Base-by-base conservation (phyloP, 345 rosid genomes). In the Gossypioides kirkii region DNA sequence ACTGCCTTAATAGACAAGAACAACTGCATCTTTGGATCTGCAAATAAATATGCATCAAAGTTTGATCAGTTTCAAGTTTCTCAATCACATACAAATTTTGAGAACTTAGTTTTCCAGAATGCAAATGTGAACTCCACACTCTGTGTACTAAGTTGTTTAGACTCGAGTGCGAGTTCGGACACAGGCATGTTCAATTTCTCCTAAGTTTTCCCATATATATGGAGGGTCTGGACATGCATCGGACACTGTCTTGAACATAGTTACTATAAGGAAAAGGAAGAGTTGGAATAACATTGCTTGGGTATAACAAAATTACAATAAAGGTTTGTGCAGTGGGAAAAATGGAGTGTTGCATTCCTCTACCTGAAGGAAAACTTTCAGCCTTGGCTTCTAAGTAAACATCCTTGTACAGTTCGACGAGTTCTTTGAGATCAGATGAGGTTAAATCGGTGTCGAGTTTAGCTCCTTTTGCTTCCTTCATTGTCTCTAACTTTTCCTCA, bases 311-410 rank as follows among this genome's bases (percentile, higher is more conserved):
- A 56, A 56, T 56, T 10, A 56, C 32, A 41, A 70, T 36, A 23
- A 22, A 70, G 9, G 14, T 49, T 16, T 9, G 45, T 50, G 38
- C 8, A 26, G 16, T 17, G 28, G 5, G 18, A 10, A 4, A 69
- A 10, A 2, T n/a, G 46, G 9, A 4, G 18, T 46, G n/a, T 54
- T 71, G 23, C 18, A 32, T 68, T 54, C 22, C 43, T 74, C 38
- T 74, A 93, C 98, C 98, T 80, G 97, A 87, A 82, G 97, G 98
- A 81, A 94, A 94, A 74, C 80, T 81, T 76, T 88, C 70, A 14
- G 92, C 91, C 73, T 78, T 90, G 55, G 84, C 88, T 76, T 85
- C 80, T 36, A 85, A 10, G 77, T 92, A 94, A 54, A 88, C 95
- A 18, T 77, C 85, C 84, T 89, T 92, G 93, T 94, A 94, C 72